Base-by-base conservation (phyloP, 2,329 filamentous ascomycete genomes). In the Neofusicoccum umdonicola region DNA sequence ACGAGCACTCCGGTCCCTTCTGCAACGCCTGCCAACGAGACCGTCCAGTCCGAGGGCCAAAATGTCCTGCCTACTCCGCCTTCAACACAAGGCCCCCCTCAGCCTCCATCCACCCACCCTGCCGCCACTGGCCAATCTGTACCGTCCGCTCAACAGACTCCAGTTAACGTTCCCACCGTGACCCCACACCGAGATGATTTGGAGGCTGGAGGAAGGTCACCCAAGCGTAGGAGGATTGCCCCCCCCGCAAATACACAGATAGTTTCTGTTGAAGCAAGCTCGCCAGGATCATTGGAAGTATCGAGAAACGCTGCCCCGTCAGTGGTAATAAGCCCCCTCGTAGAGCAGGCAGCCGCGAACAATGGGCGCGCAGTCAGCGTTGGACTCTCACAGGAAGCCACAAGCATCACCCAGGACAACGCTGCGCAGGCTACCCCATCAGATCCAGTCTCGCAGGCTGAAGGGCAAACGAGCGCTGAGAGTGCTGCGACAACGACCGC, bases 1-100 rank as follows among this genome's bases (percentile, higher is more conserved):
- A 65, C 54, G 19, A 63, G 63, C 19, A 67, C 68, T 17, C 65
- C 37, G 68, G 68, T 47, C 67, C 67, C 13, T 31, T 60, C 66
- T 13, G 62, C 61, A 48, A 39, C 56, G 22, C 41, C 42, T 13
- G 50, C 66, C 31, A 56, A 62, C 15, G 64, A 65, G 31, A 47
- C 69, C 39, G 60, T 69, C 34, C 70, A 70, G 51, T 12, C 61
- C 35, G 44, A 57, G 17, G 15, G 7, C 34, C 51, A 65, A 19
- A 7, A 47, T 62, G 57, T 57, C 19, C 42, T 62, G 9, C 64
- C 64, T 13, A 65, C 64, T n/a, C 57, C 56, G 11, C 64, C 64
- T 19, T 15, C 64, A 3, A 62, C 64, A 13, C 64, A 65, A 22
- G n/a, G 31, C 15, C n/a, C 45, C 3, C 42, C 61, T 6, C 61